These are phyloP conservation scores for Diaporthe sp. DNA, from an alignment of 2,329 filamentous ascomycete species.

Conservation along the genomic window DNA sequence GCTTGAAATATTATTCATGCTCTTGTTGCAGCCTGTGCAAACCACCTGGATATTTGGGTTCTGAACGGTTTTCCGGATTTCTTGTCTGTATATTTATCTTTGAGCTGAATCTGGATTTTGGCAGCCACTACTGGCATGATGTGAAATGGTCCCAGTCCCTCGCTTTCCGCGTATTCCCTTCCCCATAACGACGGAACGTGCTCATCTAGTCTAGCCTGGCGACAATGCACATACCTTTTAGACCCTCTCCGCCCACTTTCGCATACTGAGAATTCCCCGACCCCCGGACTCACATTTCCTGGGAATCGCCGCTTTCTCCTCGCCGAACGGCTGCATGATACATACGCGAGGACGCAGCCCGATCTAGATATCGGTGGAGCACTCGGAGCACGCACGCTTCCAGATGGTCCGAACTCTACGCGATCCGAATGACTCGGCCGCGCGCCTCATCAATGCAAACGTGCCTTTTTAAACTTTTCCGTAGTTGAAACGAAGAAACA, in stretches of 20 bases:
- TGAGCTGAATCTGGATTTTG: no score
- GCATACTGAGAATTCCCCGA: neutral
- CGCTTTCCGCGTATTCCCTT: neutral
- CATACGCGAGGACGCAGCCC: neutral
- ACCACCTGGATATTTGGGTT: neutral
- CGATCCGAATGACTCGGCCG: constrained; percentile 9
- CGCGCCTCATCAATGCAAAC: neutral
- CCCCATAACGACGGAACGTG: neutral
- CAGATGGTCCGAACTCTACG: neutral
- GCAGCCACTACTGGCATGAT: neutral
- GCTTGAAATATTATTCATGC: neutral
- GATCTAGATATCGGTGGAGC: neutral
- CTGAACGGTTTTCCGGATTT: no score
- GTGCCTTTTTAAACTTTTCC: neutral
- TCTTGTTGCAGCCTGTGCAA: neutral
- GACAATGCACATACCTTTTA: neutral
- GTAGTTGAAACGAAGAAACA: constrained; percentile 6
- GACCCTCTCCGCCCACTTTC: constrained; percentile 3
- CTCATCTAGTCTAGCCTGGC: neutral
- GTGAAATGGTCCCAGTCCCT: no score
- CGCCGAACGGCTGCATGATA: neutral
- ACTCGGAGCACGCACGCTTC: neutral
- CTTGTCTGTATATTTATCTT: neutral
- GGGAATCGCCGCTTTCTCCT: neutral
- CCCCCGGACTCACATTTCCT: neutral